phyloP scores from a whole-genome alignment of 75 land plant species.

The Pinus albicaulis region DNA sequence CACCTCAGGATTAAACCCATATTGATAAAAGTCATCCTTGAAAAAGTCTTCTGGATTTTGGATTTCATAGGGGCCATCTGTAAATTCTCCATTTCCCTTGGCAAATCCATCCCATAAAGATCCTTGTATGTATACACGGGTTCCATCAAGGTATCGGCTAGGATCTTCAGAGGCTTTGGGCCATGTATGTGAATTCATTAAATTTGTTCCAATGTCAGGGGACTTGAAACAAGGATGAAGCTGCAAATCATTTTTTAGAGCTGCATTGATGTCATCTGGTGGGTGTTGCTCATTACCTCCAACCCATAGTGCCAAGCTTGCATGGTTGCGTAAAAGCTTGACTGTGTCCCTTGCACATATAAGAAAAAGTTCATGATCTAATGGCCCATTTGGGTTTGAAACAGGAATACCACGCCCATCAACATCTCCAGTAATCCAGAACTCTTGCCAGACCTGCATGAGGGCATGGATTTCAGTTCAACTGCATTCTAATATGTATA shows the following conservation, averaged over 20 bases:
- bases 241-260: conserved; percentile 49
- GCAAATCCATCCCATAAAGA: conserved; percentile 99
- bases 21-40: conserved; percentile 66
- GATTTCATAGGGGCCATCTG: conserved; percentile 95
- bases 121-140: conserved; percentile 82
- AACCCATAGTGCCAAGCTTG: conserved; percentile 98
- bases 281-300: conserved; percentile 98
- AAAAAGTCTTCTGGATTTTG: conserved; percentile 87
- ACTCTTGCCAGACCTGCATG: conserved; percentile 97
- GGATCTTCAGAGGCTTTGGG: conserved; percentile 44
- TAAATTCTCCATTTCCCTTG: conserved; percentile 78
- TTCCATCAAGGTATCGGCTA: conserved; percentile 85
- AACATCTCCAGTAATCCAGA: conserved; percentile 97
- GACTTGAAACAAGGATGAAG: conserved; percentile 57
- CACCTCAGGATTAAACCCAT: conserved; percentile 98
- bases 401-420: conserved; percentile 92
- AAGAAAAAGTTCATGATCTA: conserved; percentile 87
- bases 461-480: conserved; percentile 2
- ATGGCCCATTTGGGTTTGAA: conserved; percentile 86
- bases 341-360: conserved; percentile 90
- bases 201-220: neutral
- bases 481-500: neutral
- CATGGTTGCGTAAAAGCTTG: conserved; percentile 85
- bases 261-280: conserved; percentile 75
- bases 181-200: neutral